These are phyloP conservation scores for Amphirosellinia nigrospora DNA, from an alignment of 495 filamentous ascomycete genomes.

Conservation along the genomic window DNA sequence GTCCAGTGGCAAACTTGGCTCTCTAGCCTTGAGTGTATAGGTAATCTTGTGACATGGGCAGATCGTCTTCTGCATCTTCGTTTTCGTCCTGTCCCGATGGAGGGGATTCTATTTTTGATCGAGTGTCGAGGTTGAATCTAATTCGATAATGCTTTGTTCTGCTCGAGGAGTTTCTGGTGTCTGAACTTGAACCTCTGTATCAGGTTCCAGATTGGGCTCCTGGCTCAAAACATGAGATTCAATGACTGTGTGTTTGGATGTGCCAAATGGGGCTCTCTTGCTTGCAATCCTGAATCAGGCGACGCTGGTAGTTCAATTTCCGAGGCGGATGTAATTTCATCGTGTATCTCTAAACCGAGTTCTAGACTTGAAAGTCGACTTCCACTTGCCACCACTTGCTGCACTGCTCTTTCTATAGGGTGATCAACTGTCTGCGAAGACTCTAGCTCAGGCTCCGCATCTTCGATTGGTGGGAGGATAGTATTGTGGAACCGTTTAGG, in stretches of 20 bases:
- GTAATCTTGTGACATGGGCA: constrained; percentile 33
- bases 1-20: constrained; percentile 56
- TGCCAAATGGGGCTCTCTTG: not conserved
- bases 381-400: not conserved
- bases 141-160: not conserved
- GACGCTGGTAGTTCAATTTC: not conserved
- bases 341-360: not conserved
- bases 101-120: constrained; percentile 20
- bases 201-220: constrained; percentile 21
- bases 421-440: not conserved
- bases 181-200: constrained; percentile 4
- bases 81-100: constrained; percentile 23
- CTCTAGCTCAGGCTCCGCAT: constrained; percentile 17
- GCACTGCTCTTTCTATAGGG: not conserved
- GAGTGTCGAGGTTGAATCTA: constrained; percentile 10
- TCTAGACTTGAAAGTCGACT: not conserved
- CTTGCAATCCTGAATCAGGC: not conserved
- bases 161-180: not conserved
- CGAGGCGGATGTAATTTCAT: not conserved
- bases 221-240: not conserved
- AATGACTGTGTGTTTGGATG: not conserved
- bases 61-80: constrained; percentile 17
- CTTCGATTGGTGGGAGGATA: not conserved
- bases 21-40: constrained; percentile 52
- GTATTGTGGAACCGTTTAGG: constrained; percentile 1